Evolutionary conservation across 2,329 filamentous ascomycete species (phyloP), one percentile per base, ranked within the genome.

Genomic region (Nemania serpens): DNA sequence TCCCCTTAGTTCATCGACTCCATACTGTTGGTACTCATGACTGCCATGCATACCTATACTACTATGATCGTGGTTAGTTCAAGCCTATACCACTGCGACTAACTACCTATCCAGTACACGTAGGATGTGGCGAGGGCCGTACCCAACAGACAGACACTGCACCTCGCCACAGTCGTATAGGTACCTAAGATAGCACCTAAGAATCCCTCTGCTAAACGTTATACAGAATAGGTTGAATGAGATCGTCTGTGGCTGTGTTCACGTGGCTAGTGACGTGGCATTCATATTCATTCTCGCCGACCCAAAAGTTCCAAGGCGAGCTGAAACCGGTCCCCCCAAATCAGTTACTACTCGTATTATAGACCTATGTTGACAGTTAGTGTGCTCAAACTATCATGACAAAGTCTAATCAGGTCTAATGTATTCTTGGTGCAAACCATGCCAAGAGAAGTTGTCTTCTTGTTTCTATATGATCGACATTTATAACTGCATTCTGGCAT

Each of bases 151-250:
- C 52, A 3, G 20, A 59, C 45, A 36, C 68, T 67, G 69, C 65
- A 68, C 70, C 70, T 66, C 69, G 70, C 71, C 69, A 70, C 68
- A 60, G 47, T 69, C 66, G 66, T 68, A 68, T 61, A 62, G 20
- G 52, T n/a, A 54, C 34, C 13, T 36, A 18, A 18, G 15, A 3
- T 1, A 17, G 18, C 25, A 34, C 29, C n/a, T 34, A 5, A 10
- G 4, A 17, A 45, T 34, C n/a, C 34, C 20, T 42, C 15, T 34
- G 25, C 49, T 46, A 51, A 58, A 46, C 18, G 15, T 42, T 22
- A n/a, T 51, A 34, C 11, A 45, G 5, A 42, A 41, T 52, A 45
- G 39, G 53, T 45, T 58, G 53, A 47, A 48, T 59, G 52, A 52
- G 48, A 58, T 61, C 60, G 36, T 22, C 55, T 22, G 67, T 67